Evolutionary conservation across 2,329 filamentous ascomycete genomes (phyloP), one percentile per base, ranked within the genome.

Genomic region (Cylindrodendrum hubeiense): DNA sequence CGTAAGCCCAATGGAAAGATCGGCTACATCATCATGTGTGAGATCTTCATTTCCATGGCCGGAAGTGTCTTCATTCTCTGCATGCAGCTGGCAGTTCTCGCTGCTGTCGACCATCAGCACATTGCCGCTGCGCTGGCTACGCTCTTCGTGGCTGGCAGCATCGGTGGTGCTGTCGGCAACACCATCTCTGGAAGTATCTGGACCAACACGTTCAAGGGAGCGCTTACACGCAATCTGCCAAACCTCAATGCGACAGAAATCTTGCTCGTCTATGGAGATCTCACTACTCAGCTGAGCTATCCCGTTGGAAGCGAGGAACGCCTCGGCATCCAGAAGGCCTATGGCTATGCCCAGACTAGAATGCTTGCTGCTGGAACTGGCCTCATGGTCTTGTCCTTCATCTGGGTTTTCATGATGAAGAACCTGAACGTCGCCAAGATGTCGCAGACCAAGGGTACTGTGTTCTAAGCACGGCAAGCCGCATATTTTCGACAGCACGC

Each of bases 51-150:
- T 65, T 85, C 86, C 7, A 79, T 85, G 15, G 85, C 79, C 13
- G 86, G 82, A 28, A 85, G 83, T 63, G 85, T 87, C 76, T 86
- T 87, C 70, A 86, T 86, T 13, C 69, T 87, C 19, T 81, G 83
- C 60, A 79, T 86, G 67, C 84, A 90, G 65, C 85, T 91, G 68
- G 86, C 87, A 5, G 84, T 90, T 43, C 86, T 90, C 76, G 81
- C 85, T 0, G 82, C 85, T 3, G 84, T 85, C 17, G 83, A 83
- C 62, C 87, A 88, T 54, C 81, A 86, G 55, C 82, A 87, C 44
- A 80, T 89, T 5, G 86, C 87, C 26, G 83, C 82, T 4, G 81
- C 79, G 2, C 78, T 86, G 21, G 83, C 84, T 0, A 71, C 85
- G 21, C 72, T 86, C 1, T 80, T 80, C n/a, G 79, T 85, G 8